Evolutionary conservation across 2,329 filamentous ascomycete species (phyloP), one percentile per base, ranked within the genome.

Genomic region (Neofusicoccum umdonicola): DNA sequence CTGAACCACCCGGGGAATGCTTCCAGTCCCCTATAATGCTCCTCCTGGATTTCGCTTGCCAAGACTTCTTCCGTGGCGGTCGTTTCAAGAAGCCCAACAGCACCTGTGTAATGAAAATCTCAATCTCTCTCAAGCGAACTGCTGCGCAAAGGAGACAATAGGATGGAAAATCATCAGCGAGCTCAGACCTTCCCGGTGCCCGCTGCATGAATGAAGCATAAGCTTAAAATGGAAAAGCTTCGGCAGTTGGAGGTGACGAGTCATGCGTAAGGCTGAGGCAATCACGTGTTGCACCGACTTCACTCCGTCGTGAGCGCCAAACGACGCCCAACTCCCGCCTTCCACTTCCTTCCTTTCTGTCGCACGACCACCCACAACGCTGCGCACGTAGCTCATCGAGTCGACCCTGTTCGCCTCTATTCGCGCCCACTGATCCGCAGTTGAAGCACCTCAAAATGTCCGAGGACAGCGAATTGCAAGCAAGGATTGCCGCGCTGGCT

Each of bases 401-500:
- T 35, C 31, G 11, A 31, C n/a, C 12, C 22, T 37, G 41, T 60
- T 60, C 39, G 56, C 27, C 3, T 45, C 27, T 15, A 19, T 11
- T 52, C 17, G 39, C 37, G 12, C 50, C 4, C 8, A 17, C 17
- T 22, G 22, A 8, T 22, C 27, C n/a, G 13, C 11, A 31, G 41
- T 22, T 13, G 27, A 39, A 47, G 12, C 27, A 31, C n/a, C 15
- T 12, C 34, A n/a, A 17, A 71, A 82, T 84, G 75, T 82, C 83
- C 54, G 84, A 86, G 73, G 82, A 86, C 65, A 79, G 84, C 70
- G 82, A 84, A 66, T 78, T 87, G 56, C 76, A 85, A 64, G 80
- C 81, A 65, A 83, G 81, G 71, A 87, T 87, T 72, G 80, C 83
- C 73, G 83, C 83, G 70, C 78, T 87, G 71, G 82, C 83, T 77